These are phyloP conservation scores for Tympanopsis confertula DNA, from an alignment of 2,329 filamentous ascomycete species.

Conservation along the genomic window DNA sequence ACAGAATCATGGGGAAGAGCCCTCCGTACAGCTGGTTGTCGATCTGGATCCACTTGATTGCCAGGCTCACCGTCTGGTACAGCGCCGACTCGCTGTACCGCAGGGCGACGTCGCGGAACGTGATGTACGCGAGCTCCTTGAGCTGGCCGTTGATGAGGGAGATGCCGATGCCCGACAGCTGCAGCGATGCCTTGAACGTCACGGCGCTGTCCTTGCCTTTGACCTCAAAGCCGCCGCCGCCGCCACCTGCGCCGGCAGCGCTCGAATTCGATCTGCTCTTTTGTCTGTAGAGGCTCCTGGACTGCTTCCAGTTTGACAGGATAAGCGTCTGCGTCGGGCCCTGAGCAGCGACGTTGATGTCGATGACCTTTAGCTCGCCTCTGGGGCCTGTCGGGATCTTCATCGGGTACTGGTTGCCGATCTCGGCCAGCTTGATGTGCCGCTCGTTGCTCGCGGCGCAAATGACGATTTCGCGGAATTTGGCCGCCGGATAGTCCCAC, in stretches of 20 bases:
- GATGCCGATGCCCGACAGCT: conserved; percentile 79
- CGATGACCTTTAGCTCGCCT: conserved; percentile 65
- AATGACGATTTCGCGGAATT: conserved; percentile 84
- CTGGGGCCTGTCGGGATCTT: conserved; percentile 60
- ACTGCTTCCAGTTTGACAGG: conserved; percentile 83
- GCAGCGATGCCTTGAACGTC: conserved; percentile 79
- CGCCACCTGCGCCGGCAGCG: conserved; percentile 31
- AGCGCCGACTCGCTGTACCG: conserved; percentile 83
- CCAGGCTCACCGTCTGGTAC: conserved; percentile 81
- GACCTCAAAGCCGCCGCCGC: conserved; percentile 71
- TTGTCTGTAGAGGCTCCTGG: conserved; percentile 75
- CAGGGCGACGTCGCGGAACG: conserved; percentile 79
- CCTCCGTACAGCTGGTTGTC: conserved; percentile 98
- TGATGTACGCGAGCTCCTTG: conserved; percentile 86
- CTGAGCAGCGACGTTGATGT: conserved; percentile 90
- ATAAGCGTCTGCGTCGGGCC: conserved; percentile 92
- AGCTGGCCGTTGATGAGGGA: conserved; percentile 88
- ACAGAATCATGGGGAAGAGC: conserved; percentile 93
- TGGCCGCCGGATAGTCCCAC: conserved; percentile 96
- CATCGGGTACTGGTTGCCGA: conserved; percentile 91
- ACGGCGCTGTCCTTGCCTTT: conserved; percentile 76
- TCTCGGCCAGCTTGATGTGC: conserved; percentile 89
- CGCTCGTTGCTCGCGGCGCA: conserved; percentile 69
- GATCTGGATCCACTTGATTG: conserved; percentile 97
- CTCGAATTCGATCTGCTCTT: conserved; percentile 39